Conservation (phyloP, 176 grass and related monocot genomes). For the Eleusine indica region DNA sequence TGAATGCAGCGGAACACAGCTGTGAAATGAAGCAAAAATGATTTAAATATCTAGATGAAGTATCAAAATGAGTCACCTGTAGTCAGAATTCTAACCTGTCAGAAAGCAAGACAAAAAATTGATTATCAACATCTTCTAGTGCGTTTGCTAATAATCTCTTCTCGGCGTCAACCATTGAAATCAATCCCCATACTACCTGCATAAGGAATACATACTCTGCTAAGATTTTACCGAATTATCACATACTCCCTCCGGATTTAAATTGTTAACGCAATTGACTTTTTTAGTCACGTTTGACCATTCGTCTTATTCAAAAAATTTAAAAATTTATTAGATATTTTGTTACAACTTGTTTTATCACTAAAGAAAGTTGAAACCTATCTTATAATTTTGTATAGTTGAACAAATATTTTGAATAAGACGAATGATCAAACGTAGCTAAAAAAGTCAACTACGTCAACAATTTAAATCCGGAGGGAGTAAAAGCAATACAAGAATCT, state of each 20-base stretch:
- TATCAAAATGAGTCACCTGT: slow-evolving; percentile 29
- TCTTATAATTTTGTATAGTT: too few relatives aligned
- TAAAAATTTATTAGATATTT: too few relatives aligned
- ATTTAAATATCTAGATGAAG: slow-evolving; percentile 36
- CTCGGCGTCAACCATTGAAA: slow-evolving; percentile 98
- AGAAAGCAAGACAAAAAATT: slow-evolving; percentile 95
- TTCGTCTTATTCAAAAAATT: too few relatives aligned
- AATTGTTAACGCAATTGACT: too few relatives aligned
- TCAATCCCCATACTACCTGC: slow-evolving; percentile 95
- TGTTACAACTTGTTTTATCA: too few relatives aligned
- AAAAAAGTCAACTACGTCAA: too few relatives aligned
- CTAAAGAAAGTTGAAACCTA: too few relatives aligned
- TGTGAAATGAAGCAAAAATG: slow-evolving; percentile 54
- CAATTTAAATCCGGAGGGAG: too few relatives aligned
- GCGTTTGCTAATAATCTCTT: slow-evolving; percentile 92
- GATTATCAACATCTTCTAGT: slow-evolving; percentile 82
- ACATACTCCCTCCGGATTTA: background rate
- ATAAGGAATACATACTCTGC: slow-evolving; percentile 21
- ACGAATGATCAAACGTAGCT: too few relatives aligned
- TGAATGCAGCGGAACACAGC: slow-evolving; percentile 91
- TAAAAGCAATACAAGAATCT: background rate
- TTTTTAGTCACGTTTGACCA: too few relatives aligned
- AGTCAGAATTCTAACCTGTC: slow-evolving; percentile 65
- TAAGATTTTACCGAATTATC: slow-evolving; percentile 27
- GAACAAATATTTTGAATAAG: too few relatives aligned